Base-by-base conservation (phyloP, 306 rosid genomes). In the Rosa lucieae region DNA sequence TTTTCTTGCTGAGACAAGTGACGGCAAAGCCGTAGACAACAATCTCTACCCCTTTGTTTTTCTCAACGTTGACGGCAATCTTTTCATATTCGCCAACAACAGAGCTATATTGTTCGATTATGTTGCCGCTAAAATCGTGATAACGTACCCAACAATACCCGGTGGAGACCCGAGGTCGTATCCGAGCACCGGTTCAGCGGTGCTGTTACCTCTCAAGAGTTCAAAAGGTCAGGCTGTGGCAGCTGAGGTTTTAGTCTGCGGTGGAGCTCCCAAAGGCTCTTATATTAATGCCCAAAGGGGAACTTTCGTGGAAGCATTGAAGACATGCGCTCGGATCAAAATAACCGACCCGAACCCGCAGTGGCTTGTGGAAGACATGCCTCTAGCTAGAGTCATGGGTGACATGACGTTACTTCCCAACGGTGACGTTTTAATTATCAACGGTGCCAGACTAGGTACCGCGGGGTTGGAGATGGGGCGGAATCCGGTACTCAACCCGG, bases 151-250 rank as follows among this genome's bases (percentile, higher is more conserved):
- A 1, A 43, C 47, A 43, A 43, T 43, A 43, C 47, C 47, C 47
- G 97, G 89, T 12, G 92, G 94, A 0, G 89, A 92, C 0, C 94
- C 97, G 1, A 85, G 92, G 75, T 69, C 77, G 42, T 92, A 89
- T 53, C 97, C 97, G 44, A 92, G 94, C 48, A 86, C 91, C 0
- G 97, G 97, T 10, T 92, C 97, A 0, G 92, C 87, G 3, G 97
- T 92, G 10, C 61, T 92, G 77, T 84, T 92, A 2, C 97, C 97
- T 1, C 5, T 92, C 18, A 84, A 52, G 66, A 89, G 82, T 26
- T 44, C 83, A 6, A 56, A 81, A 35, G 51, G 86, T 0, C 11
- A 12, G 37, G 0, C 0, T 12, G 5, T 84, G 1, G 85, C 75
- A 61, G 91, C 91, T 5, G 97, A 92, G 78, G 97, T 92, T 40